Percentiles rank a stretch among this genome's conserved stretches.
phyloP scores from a whole-genome alignment of 177 flowering plant genomes.

The Vitis hybrid region DNA sequence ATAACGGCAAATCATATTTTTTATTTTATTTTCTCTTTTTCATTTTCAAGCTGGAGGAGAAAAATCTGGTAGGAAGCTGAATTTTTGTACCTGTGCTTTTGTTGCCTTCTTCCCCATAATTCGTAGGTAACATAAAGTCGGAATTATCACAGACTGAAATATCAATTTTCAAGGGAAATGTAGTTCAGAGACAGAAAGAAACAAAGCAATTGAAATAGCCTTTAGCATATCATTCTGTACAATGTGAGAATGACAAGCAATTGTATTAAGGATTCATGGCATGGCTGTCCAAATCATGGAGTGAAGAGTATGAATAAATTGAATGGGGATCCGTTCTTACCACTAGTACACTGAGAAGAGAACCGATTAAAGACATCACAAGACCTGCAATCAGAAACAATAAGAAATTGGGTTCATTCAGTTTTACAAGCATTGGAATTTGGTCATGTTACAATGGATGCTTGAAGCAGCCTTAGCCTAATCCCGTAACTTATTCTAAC shows the following conservation, averaged over 20 bases:
- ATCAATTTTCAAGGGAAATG: not conserved
- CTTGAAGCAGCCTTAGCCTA: not conserved
- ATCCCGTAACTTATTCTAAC: too few species aligned
- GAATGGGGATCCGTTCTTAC: constrained; percentile 36
- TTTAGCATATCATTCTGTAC: too few species aligned
- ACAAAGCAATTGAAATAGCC: not conserved
- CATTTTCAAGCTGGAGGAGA: too few species aligned
- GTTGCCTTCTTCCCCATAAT: constrained; percentile 65
- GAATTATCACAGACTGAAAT: constrained; percentile 71
- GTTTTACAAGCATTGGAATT: not conserved
- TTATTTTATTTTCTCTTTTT: too few species aligned
- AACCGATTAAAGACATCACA: constrained; percentile 88
- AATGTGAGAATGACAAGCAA: too few species aligned
- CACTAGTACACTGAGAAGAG: constrained; percentile 76
- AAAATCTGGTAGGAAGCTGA: not conserved
- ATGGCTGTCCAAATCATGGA: not conserved
- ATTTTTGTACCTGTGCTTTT: constrained; percentile 44
- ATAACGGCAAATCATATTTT: too few species aligned
- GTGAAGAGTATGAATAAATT: not conserved
- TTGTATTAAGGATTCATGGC: not conserved
- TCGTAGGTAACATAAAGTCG: constrained; percentile 66
- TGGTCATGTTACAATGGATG: not conserved
- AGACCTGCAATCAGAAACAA: constrained; percentile 52
- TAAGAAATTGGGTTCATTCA: not conserved
- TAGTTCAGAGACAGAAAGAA: not conserved